Evolutionary conservation across 2,329 filamentous ascomycete genomes (phyloP).

Genomic region (Sclerotiophoma versabilis): DNA sequence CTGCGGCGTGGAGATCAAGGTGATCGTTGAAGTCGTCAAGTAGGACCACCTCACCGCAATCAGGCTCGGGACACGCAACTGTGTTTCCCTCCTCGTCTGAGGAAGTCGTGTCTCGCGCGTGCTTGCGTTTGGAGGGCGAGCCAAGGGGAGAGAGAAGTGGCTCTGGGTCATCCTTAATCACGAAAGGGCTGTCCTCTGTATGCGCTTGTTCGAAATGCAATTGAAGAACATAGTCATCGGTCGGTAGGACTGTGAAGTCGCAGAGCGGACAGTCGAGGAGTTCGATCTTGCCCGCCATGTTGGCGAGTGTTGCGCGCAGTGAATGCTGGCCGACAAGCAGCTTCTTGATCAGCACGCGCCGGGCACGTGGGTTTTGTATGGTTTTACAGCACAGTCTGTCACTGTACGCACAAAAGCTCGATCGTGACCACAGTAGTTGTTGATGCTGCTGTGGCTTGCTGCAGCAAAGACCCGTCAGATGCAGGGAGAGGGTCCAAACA

Average conservation of each 20-base stretch:
- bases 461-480: background rate
- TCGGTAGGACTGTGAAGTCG: constrained; percentile 36
- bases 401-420: background rate
- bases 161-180: constrained; percentile 41
- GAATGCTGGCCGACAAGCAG: background rate
- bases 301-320: background rate
- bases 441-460: background rate
- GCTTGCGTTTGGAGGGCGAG: constrained; percentile 27
- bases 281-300: constrained; percentile 28
- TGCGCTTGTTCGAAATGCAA: constrained; percentile 53
- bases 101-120: constrained; percentile 35
- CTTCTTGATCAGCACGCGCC: background rate
- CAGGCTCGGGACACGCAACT: constrained; percentile 51
- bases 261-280: constrained; percentile 48
- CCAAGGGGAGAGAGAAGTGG: constrained; percentile 33
- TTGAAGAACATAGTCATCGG: constrained; percentile 44
- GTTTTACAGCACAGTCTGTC: background rate
- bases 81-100: constrained; percentile 38
- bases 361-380: background rate
- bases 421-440: background rate
- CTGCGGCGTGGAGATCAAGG: constrained; percentile 53
- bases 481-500: background rate
- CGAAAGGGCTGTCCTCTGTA: constrained; percentile 49
- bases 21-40: constrained; percentile 55
- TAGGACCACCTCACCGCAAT: constrained; percentile 54